Conservation (phyloP, 2,329 filamentous ascomycete species). For the Phaeophleospora eucalypticola region DNA sequence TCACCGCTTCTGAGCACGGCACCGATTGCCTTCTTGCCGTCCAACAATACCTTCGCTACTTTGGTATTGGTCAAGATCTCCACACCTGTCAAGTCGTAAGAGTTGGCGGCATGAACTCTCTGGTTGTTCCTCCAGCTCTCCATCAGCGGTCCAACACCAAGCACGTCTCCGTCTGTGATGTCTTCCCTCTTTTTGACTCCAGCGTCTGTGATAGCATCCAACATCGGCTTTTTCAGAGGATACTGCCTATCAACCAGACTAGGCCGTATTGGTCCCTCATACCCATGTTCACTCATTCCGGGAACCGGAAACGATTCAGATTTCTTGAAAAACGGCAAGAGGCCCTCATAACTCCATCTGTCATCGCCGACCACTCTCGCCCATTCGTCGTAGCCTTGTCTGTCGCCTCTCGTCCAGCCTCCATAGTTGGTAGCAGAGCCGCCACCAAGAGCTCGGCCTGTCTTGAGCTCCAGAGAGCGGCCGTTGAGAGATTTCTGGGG, state of each 20-base stretch:
- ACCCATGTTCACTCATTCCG: conserved; percentile 5
- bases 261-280: conserved; percentile 5
- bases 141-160: conserved; percentile 2
- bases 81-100: conserved; percentile 28
- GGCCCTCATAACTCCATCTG: conserved; percentile 24
- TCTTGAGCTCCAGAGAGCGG: conserved; percentile 1
- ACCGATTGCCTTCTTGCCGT: conserved; percentile 45
- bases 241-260: conserved; percentile 4
- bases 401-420: conserved; percentile 9
- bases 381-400: conserved; percentile 30
- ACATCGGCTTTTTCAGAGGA: conserved; percentile 4
- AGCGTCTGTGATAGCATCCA: conserved; percentile 1
- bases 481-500: conserved; percentile 4
- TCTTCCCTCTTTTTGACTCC: conserved; percentile 4
- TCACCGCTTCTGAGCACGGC: conserved; percentile 34
- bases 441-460: conserved; percentile 7
- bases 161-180: not conserved
- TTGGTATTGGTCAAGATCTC: conserved; percentile 48
- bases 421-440: conserved; percentile 9
- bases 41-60: conserved; percentile 47
- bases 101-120: conserved; percentile 2
- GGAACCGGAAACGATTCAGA: conserved; percentile 7
- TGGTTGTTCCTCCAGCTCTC: conserved; percentile 3
- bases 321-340: conserved; percentile 22
- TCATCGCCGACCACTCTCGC: conserved; percentile 33